A percentile compares a stretch with the other conserved stretches of the same genome.
Conservation (phyloP, 2,329 filamentous ascomycete species). For the Fusarium sp. region DNA sequence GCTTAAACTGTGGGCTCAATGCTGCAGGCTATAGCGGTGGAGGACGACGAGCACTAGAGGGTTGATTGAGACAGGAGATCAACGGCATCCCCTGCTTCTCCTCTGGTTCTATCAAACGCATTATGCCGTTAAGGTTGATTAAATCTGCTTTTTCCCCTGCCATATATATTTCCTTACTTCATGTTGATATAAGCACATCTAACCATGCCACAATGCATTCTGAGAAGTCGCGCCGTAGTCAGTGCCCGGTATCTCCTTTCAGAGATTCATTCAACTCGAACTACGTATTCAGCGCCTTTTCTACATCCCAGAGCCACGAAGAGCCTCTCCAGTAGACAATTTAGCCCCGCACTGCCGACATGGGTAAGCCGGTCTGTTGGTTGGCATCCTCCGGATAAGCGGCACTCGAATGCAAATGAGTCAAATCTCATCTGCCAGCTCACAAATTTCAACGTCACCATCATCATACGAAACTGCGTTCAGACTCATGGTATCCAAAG, state of each 20-base stretch:
- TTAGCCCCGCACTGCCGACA: background rate
- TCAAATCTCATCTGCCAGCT: background rate
- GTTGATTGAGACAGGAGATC: background rate
- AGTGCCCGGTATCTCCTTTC: too few species aligned
- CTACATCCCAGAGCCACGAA: too few species aligned
- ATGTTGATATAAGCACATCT: background rate
- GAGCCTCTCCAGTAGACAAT: background rate
- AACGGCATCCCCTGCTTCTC: background rate
- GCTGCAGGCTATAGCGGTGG: background rate
- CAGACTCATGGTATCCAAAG: background rate
- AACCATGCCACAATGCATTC: background rate
- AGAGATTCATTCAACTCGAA: background rate
- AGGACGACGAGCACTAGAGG: background rate
- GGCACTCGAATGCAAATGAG: background rate
- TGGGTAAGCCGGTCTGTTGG: background rate
- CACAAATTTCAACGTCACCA: background rate
- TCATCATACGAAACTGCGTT: background rate
- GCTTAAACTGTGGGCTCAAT: background rate
- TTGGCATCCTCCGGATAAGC: background rate
- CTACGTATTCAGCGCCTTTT: background rate
- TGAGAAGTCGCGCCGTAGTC: background rate
- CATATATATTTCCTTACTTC: background rate
- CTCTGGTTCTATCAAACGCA: background rate
- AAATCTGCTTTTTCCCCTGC: background rate
- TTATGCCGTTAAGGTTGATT: background rate